Base-by-base conservation (phyloP, 2,329 filamentous ascomycete species). In the Alternaria dauci region DNA sequence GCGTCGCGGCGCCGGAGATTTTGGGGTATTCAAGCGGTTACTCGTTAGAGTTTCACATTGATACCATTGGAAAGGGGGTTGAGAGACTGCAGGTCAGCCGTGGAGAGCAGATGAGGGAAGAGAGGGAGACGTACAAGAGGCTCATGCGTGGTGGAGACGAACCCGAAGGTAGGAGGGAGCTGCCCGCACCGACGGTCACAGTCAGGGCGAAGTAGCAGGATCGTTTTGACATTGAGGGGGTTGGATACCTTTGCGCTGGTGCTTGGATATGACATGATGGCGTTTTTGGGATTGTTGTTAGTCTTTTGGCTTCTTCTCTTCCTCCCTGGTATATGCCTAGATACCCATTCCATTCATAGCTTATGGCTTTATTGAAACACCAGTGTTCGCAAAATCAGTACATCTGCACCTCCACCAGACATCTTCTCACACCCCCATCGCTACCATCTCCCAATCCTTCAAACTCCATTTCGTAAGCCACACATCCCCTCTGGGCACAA, bases 21-120 rank as follows among this genome's bases (percentile, higher is more conserved):
- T 70, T 88, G 11, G 84, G 84, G 2, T 84, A 82, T 26, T 80
- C 80, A 8, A 76, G 79, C 4, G 80, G 82, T 28, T 92, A 9
- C 90, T 20, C 91, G 3, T 80, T 95, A 5, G 85, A 85, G 52
- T 88, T 92, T 42, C 91, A 95, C 72, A 88, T 95, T 41, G 88
- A 92, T 67, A 89, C 88, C 57, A 93, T 95, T 62, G 84, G 90
- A 58, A 81, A 87, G 50, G 90, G 90, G 0, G 87, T 94, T 1
- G 89, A 93, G 76, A 83, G 92, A 63, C 79, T 95, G 61, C 88
- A 92, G 74, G 78, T 81, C 23, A 88, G 89, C 47, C 83, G 91
- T 60, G 83, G 85, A 42, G 85, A 86, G 62, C 85, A 87, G 18
- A 81, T 86, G 55, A 83, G 81, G 30, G 78, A 86, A 16, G 88